Evolutionary conservation across 352 stramenopile species (phyloP), one percentile per base, ranked within the genome.

Genomic region (Phytophthora europaea): DNA sequence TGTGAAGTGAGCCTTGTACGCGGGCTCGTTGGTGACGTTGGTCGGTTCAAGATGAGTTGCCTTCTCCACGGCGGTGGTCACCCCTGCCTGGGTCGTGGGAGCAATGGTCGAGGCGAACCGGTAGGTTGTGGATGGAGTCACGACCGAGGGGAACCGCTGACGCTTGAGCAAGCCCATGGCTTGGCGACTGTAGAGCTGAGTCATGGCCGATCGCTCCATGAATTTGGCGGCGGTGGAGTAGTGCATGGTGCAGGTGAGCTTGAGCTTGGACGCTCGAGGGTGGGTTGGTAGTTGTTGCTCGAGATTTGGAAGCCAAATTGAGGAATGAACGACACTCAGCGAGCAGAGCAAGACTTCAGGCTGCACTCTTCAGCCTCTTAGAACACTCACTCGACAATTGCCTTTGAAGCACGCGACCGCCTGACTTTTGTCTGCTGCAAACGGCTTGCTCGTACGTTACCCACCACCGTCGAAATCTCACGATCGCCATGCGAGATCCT

Each of bases 1-100:
- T 18, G 52, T 70, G 56, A 75, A 75, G 61, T 75, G 68, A 20
- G 61, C n/a, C n/a, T 55, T 55, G n/a, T 61, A 66, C 2, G 60
- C 53, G 9, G 60, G 45, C 22, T 70, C 61, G 22, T 61, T 70
- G 33, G 61, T 67, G 22, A 43, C 60, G 53, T 74, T 23, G 4
- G 53, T 65, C 1, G 26, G 43, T 22, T 67, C 8, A 38, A 43
- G 12, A 18, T 43, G 36, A 18, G 36, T 15, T 18, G 36, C 36
- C 36, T 43, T 43, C 36, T 43, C 36, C 36, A 16, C 36, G 10
- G 6, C 12, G 10, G 36, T 16, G 10, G 36, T 43, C 36, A 43
- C 12, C 10, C 10, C 36, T 15, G 36, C 34, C 38, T 53, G 36
- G 2, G 26, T 9, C n/a, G 36, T 23, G 22, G 56, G 20, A 0